Evolutionary conservation across 352 stramenopile species (phyloP), one percentile per base, ranked within the genome.

Genomic region (Phytophthora ramorum): DNA sequence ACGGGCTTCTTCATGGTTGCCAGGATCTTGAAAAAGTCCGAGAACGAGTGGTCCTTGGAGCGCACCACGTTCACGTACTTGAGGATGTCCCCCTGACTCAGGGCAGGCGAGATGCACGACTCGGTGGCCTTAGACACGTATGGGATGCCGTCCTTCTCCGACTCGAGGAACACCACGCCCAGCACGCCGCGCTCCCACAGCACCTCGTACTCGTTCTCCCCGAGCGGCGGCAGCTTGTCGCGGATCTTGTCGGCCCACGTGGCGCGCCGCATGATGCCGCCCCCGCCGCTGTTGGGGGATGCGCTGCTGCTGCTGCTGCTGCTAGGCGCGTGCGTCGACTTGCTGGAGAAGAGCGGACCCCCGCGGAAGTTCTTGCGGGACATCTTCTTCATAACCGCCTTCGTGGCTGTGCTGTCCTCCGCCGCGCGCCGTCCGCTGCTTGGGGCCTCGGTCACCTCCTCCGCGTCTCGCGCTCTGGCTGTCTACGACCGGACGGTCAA

Each of bases 1-100:
- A 96, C 88, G 24, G 88, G 88, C 66, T 96, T 96, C 71, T 96
- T 94, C 85, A 95, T 96, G 19, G 88, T 96, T 35, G 88, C 83
- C 35, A 96, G 71, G 48, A 96, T 93, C 76, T 94, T 94, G 73
- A 96, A 93, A 74, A 96, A 96, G 63, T 95, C 87, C 12, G 85
- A 86, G 57, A 96, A 96, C 61, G 88, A 92, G 63, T 96, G 86
- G 54, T 96, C 87, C 47, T 91, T 87, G 28, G 88, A 92, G 19
- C 88, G 83, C 71, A 96, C 83, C 5, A 89, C 79, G 60, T 96
- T 96, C 16, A 96, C 88, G 67, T 71, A 96, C 51, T 91, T 91
- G 58, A 96, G 83, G 37, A 91, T 85, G 62, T 96, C 88, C 10
- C 86, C 86, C 0, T 87, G 79, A 44, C 65, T 68, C 20, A 96